Percentiles rank a stretch among this genome's conserved stretches.
These are phyloP conservation scores for Pichia sp. DNA, from an alignment of 1,139 yeast species.

Conservation along the genomic window DNA sequence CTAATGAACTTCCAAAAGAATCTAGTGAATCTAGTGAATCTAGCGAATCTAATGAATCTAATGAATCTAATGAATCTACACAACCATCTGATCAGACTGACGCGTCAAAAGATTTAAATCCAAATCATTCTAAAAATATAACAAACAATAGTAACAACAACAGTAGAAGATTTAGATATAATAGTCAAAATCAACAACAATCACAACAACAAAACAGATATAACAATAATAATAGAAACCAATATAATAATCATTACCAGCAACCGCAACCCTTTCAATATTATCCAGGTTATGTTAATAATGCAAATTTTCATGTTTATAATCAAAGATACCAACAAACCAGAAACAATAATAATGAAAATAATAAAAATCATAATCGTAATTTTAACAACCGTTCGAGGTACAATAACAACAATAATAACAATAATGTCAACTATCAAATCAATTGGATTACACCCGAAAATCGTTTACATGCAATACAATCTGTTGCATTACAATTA, in stretches of 20 bases:
- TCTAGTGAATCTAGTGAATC: background rate
- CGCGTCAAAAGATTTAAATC: background rate
- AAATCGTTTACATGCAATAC: constrained; percentile 9
- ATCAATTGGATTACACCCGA: constrained; percentile 13
- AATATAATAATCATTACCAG: background rate
- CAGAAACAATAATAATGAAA: background rate
- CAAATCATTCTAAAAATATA: background rate
- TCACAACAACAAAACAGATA: constrained; percentile 1
- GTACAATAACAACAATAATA: background rate
- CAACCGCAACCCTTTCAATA: constrained; percentile 3
- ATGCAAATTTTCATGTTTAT: background rate
- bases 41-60: background rate
- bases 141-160: background rate
- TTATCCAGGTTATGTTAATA: background rate
- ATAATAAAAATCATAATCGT: constrained; percentile 2
- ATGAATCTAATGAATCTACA: background rate
- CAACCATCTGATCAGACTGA: background rate
- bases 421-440: background rate
- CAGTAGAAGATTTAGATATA: background rate
- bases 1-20: background rate
- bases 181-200: background rate
- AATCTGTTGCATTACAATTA: constrained; percentile 46
- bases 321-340: background rate
- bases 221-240: background rate
- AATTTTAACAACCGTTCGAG: constrained; percentile 2